Base-by-base conservation (phyloP, 2,329 filamentous ascomycete species). In the Metarhizium brunneum region DNA sequence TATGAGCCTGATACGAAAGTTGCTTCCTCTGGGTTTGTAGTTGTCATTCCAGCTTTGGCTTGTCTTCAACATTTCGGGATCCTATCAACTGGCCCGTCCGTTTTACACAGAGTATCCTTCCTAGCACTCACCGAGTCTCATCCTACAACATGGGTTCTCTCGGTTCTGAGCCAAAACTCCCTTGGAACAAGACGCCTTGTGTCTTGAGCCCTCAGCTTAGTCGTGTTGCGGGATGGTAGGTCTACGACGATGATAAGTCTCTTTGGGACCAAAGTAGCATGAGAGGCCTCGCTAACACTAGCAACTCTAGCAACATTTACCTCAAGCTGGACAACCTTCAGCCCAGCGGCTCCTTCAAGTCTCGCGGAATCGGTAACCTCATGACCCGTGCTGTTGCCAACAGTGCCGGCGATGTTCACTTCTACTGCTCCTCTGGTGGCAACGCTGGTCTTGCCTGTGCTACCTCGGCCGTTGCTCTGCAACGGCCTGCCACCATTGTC, bases 281-380 rank as follows among this genome's bases (percentile, higher is more conserved):
- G 7, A 38, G 13, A 4, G 16, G 7, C 8, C 14, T 43, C 7
- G 42, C 52, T 57, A 6, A 57, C 48, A 50, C 20, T 40, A 16
- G 20, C 30, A 11, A 47, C 35, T 43, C 18, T 14, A 80, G 88
- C 75, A 85, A 87, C 73, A 83, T 95, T 69, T 89, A 88, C 69
- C 83, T 95, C 65, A 95, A 95, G 70, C 82, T 94, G 59, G 90
- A 95, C 64, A 89, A 88, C 67, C 81, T 91, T 54, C 90, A 95
- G 66, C 90, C 90, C 4, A 87, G 86, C 25, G 88, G 88, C 60
- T 92, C 88, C 43, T 95, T 95, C 82, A 94, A 95, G 70, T 92
- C 88, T 50, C 80, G 83, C 61, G 88, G 87, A 35, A 82, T 92
- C 58, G 88, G 88, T 52, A 82, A 88, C 69, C 79, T 88, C 66